Percentiles rank a stretch among this genome's conserved stretches.
Evolutionary conservation across 345 rosid genomes (phyloP).

Genomic region (Camelina laxa): DNA sequence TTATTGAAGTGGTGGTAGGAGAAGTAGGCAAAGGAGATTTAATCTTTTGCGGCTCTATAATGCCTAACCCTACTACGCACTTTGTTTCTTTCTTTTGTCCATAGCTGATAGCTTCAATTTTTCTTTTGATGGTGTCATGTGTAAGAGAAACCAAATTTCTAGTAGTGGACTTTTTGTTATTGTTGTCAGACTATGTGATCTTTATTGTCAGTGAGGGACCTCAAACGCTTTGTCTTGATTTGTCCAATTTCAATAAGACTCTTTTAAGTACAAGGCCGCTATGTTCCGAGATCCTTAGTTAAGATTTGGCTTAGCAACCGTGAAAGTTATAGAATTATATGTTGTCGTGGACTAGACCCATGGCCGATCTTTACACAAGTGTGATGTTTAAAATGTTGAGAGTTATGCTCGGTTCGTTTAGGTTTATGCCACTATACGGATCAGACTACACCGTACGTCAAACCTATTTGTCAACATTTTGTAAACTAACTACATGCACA

Average conservation of each 20-base stretch:
- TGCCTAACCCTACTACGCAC: slow-evolving; percentile 34
- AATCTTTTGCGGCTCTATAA: slow-evolving; percentile 33
- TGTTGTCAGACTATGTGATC: slow-evolving; percentile 43
- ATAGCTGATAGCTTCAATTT: slow-evolving; percentile 14
- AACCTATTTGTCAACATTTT: background rate
- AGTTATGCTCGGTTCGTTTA: background rate
- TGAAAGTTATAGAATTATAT: background rate
- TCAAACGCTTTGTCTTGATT: slow-evolving; percentile 15
- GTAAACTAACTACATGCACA: background rate
- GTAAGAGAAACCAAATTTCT: slow-evolving; percentile 33
- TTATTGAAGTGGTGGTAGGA: slow-evolving; percentile 17
- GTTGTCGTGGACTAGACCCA: background rate
- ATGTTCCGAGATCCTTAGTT: background rate
- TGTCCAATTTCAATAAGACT: slow-evolving; percentile 7
- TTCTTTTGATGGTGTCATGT: slow-evolving; percentile 18
- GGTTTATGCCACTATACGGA: no score
- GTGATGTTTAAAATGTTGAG: background rate
- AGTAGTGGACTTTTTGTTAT: slow-evolving; percentile 39
- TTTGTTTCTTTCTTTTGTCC: slow-evolving; percentile 10
- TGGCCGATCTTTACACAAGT: background rate
- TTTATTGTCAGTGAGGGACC: slow-evolving; percentile 46
- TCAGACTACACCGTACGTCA: background rate
- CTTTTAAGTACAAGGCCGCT: background rate
- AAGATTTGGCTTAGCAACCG: background rate
- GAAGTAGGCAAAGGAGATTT: slow-evolving; percentile 27